Evolutionary conservation across 768 basidiomycete species (phyloP).

Genomic region (Serendipita sp.): DNA sequence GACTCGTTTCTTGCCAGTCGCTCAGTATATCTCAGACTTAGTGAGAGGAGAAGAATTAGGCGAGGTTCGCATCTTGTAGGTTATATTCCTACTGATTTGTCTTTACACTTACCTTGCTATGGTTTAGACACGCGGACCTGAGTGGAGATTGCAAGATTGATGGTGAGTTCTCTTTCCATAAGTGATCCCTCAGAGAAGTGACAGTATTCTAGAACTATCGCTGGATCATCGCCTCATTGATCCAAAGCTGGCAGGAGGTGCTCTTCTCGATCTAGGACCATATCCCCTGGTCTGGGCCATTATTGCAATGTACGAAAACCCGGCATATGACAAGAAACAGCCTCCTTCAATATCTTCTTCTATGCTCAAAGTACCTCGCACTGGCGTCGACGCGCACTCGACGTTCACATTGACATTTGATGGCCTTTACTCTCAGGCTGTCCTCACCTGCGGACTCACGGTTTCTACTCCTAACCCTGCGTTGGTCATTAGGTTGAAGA

Average conservation of each 20-base stretch:
- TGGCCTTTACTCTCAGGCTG: constrained; percentile 53
- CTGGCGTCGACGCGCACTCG: constrained; percentile 65
- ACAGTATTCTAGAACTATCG: constrained; percentile 35
- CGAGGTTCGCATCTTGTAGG: constrained; percentile 37
- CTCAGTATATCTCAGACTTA: constrained; percentile 45
- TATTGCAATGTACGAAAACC: constrained; percentile 62
- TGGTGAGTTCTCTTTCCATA: constrained; percentile 27
- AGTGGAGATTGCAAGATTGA: constrained; percentile 53
- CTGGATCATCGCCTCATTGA: constrained; percentile 61
- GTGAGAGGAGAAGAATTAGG: constrained; percentile 50
- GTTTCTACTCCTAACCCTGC: constrained; percentile 31
- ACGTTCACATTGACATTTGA: constrained; percentile 58
- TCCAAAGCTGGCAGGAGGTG: constrained; percentile 67
- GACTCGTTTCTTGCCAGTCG: constrained; percentile 68
- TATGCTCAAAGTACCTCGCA: constrained; percentile 64
- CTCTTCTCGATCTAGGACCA: constrained; percentile 68
- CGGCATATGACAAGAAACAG: constrained; percentile 41
- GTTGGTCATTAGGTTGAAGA: constrained; percentile 57
- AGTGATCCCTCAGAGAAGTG: background rate
- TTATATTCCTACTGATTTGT: background rate
- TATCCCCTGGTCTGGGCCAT: constrained; percentile 76
- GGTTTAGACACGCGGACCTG: constrained; percentile 45
- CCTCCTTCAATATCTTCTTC: constrained; percentile 48
- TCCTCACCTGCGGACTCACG: constrained; percentile 55
- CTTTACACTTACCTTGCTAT: background rate